These are phyloP conservation scores for Boletus sp. DNA, from an alignment of 768 basidiomycete genomes.

Conservation along the genomic window DNA sequence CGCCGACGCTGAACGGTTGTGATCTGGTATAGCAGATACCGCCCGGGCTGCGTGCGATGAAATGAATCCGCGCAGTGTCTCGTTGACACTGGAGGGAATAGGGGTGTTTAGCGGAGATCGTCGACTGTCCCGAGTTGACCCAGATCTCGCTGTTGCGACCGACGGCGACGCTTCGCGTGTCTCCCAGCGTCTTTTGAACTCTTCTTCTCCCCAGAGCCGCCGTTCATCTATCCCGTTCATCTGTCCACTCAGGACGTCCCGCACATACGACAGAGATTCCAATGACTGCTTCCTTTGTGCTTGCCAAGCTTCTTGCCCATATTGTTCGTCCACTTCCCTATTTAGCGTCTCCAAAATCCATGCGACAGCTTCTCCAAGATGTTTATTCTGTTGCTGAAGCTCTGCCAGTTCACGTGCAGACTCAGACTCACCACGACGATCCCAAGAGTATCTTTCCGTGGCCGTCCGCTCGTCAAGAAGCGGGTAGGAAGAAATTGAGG, in stretches of 20 bases:
- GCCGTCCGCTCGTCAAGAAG: constrained; percentile 55
- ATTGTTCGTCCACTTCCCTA: constrained; percentile 42
- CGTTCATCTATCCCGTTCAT: constrained; percentile 59
- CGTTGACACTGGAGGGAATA: constrained; percentile 19
- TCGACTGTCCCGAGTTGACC: constrained; percentile 15
- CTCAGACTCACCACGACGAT: constrained; percentile 65
- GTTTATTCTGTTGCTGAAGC: constrained; percentile 55
- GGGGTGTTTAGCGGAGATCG: constrained; percentile 11
- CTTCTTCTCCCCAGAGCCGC: constrained; percentile 57
- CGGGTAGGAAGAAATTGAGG: constrained; percentile 52
- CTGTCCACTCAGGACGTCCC: constrained; percentile 64
- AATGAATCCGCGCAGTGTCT: constrained; percentile 18
- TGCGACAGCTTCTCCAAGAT: constrained; percentile 63
- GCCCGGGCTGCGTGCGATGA: constrained; percentile 14
- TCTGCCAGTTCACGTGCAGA: constrained; percentile 61
- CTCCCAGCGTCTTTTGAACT: constrained; percentile 38
- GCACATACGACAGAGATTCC: constrained; percentile 72
- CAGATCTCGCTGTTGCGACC: constrained; percentile 20
- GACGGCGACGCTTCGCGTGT: constrained; percentile 23
- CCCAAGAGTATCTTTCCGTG: constrained; percentile 65
- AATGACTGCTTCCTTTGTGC: constrained; percentile 57
- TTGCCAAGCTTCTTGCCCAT: constrained; percentile 40
- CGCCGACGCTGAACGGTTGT: constrained; percentile 18
- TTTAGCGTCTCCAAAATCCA: constrained; percentile 74
- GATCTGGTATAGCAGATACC: constrained; percentile 3